Evolutionary conservation across 306 rosid species (phyloP).

Genomic region (Clitoria ternatea): DNA sequence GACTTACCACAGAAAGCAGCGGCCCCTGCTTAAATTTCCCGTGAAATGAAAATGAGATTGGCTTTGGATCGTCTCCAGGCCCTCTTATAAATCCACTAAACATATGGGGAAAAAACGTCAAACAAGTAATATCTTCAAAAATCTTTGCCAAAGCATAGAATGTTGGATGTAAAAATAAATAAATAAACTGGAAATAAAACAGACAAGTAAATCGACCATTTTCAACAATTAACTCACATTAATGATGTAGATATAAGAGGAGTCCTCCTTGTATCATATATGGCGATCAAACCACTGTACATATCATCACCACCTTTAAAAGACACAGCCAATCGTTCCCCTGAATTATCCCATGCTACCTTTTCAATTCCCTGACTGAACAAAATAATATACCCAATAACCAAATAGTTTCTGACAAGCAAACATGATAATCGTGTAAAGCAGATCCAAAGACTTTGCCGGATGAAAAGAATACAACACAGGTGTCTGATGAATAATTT

Average conservation of each 20-base stretch:
- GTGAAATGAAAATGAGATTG: conserved; percentile 73
- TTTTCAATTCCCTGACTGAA: conserved; percentile 83
- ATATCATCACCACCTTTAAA: conserved; percentile 71
- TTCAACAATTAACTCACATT: conserved; percentile 56
- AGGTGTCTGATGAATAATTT: background rate
- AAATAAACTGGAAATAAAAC: background rate
- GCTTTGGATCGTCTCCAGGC: conserved; percentile 84
- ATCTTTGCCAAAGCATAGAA: background rate
- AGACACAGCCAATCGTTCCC: conserved; percentile 91
- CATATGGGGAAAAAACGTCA: background rate
- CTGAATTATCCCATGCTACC: conserved; percentile 96
- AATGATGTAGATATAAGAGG: conserved; percentile 75
- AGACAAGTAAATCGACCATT: background rate
- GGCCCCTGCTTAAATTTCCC: conserved; percentile 92
- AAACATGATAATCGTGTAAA: conserved; percentile 3
- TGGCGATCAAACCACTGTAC: conserved; percentile 76
- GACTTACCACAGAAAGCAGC: conserved; percentile 82
- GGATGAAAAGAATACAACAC: background rate
- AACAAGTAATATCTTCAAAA: background rate
- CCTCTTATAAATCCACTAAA: conserved; percentile 95
- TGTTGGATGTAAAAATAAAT: background rate
- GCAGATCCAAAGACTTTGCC: background rate
- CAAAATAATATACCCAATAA: conserved; percentile 19
- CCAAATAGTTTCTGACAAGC: conserved; percentile 3
- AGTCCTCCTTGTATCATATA: conserved; percentile 76